A percentile compares a stretch with the other conserved stretches of the same genome.
Evolutionary conservation across 2,329 filamentous ascomycete species (phyloP).

Genomic region (Phialophora chinensis): DNA sequence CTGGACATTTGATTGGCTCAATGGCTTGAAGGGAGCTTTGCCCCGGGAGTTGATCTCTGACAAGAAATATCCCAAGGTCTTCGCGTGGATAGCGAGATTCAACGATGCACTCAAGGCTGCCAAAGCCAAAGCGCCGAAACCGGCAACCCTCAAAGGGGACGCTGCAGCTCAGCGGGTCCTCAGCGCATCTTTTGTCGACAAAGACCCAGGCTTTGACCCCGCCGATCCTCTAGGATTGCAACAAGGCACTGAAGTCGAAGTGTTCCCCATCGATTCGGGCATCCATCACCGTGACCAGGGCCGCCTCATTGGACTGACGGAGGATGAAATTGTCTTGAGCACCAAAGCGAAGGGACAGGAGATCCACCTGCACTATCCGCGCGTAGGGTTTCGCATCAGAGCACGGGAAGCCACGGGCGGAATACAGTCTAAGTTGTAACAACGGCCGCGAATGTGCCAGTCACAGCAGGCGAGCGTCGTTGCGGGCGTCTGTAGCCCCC

Average conservation of each 20-base stretch:
- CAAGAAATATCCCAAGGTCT: slow-evolving; percentile 63
- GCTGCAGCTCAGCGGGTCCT: slow-evolving; percentile 60
- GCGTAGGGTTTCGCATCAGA: slow-evolving; percentile 49
- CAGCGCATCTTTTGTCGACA: slow-evolving; percentile 55
- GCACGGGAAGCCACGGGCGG: slow-evolving; percentile 14
- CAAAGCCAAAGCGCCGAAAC: slow-evolving; percentile 48
- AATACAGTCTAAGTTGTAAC: slow-evolving; percentile 31
- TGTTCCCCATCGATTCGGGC: slow-evolving; percentile 69
- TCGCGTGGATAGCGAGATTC: slow-evolving; percentile 70
- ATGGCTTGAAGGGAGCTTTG: slow-evolving; percentile 61
- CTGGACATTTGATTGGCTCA: slow-evolving; percentile 72
- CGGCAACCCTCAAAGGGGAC: slow-evolving; percentile 57
- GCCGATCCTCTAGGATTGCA: slow-evolving; percentile 61
- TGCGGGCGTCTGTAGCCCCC: background rate
- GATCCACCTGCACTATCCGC: slow-evolving; percentile 66
- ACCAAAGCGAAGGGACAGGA: slow-evolving; percentile 50
- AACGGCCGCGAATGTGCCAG: background rate
- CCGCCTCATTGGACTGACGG: slow-evolving; percentile 58
- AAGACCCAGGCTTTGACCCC: slow-evolving; percentile 52
- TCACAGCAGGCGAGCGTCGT: background rate
- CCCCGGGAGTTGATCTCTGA: slow-evolving; percentile 59
- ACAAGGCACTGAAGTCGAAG: slow-evolving; percentile 60
- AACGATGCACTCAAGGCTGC: slow-evolving; percentile 54
- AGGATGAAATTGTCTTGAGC: slow-evolving; percentile 65
- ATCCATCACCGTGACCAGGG: slow-evolving; percentile 65